Evolutionary conservation across 164 flowering plant species (phyloP), one percentile per base, ranked within the genome.

Genomic region (Vitis cinerea): DNA sequence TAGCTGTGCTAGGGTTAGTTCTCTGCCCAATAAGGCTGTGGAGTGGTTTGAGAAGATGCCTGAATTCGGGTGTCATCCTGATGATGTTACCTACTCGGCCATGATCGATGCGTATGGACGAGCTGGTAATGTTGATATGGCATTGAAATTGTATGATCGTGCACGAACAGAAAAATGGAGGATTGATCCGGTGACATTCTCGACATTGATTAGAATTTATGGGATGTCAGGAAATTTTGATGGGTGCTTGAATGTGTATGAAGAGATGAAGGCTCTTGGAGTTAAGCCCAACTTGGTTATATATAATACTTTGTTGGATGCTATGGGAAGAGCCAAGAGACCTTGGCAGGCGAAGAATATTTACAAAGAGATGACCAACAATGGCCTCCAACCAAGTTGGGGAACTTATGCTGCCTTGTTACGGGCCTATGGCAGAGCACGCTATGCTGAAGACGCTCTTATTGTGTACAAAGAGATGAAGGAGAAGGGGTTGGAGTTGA

Each of bases 21-120:
- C 74, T 68, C 77, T 89, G 81, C 93, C 91, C 0, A 59, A 77
- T 50, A 91, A 85, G 80, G 96, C 97, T 19, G 88, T 91, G 30
- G 92, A 93, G 72, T 91, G 87, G 97, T 91, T 91, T 75, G 97
- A 95, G 74, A 93, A 83, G 79, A 93, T 95, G 93, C 75, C 84
- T 0, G 52, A 72, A 5, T 89, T 78, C 55, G 91, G 88, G 30
- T 82, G 87, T 73, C 60, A 76, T 37, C 97, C 96, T 19, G 99
- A 95, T 80, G 80, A 79, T 73, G 82, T 91, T 27, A 91, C 92
- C 8, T 86, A 79, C 61, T 80, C 97, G 0, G 85, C 86, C 27
- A 93, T 95, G 94, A 88, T 93, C 66, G 98, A 95, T 83, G 89
- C 89, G 3, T 95, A 93, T 84, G 94, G 97, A 2, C 81, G 83